Percentiles rank a stretch among this genome's conserved stretches.
These are phyloP conservation scores for Phaeotremella fagi DNA, from an alignment of 768 basidiomycete species.

Conservation along the genomic window DNA sequence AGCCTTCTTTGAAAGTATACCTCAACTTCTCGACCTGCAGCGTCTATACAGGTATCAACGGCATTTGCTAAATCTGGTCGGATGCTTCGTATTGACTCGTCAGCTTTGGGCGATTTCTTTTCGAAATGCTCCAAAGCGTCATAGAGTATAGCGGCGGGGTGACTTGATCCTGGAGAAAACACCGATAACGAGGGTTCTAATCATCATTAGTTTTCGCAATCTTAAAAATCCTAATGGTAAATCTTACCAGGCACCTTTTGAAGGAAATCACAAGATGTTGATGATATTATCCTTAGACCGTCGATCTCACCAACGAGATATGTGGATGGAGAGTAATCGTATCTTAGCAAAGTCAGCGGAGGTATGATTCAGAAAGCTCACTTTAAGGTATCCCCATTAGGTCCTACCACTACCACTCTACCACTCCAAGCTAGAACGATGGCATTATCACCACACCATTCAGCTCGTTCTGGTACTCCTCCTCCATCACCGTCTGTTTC, in stretches of 20 bases:
- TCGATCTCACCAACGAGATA: slow-evolving; percentile 82
- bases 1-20: slow-evolving; percentile 81
- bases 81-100: slow-evolving; percentile 85
- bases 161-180: slow-evolving; percentile 86
- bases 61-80: slow-evolving; percentile 77
- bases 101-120: slow-evolving; percentile 78
- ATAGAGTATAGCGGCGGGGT: slow-evolving; percentile 83
- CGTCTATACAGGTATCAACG: slow-evolving; percentile 87
- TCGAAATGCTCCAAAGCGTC: slow-evolving; percentile 88
- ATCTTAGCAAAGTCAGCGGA: slow-evolving; percentile 50
- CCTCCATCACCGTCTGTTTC: slow-evolving; percentile 20
- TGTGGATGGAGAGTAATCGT: slow-evolving; percentile 68
- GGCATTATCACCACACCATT: slow-evolving; percentile 97
- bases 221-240: slow-evolving; percentile 2
- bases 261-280: slow-evolving; percentile 77
- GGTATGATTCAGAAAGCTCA: slow-evolving; percentile 52
- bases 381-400: slow-evolving; percentile 80
- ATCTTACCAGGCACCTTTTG: slow-evolving; percentile 84
- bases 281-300: slow-evolving; percentile 75
- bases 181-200: slow-evolving; percentile 72
- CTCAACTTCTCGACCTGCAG: slow-evolving; percentile 88
- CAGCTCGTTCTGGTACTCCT: slow-evolving; percentile 58
- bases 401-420: slow-evolving; percentile 79
- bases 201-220: background rate
- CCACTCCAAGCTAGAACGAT: slow-evolving; percentile 79